A percentile compares a stretch with the other conserved stretches of the same genome.
These are phyloP conservation scores for Aspergillus fumigatus DNA, from an alignment of 2,329 filamentous ascomycete genomes.

Conservation along the genomic window DNA sequence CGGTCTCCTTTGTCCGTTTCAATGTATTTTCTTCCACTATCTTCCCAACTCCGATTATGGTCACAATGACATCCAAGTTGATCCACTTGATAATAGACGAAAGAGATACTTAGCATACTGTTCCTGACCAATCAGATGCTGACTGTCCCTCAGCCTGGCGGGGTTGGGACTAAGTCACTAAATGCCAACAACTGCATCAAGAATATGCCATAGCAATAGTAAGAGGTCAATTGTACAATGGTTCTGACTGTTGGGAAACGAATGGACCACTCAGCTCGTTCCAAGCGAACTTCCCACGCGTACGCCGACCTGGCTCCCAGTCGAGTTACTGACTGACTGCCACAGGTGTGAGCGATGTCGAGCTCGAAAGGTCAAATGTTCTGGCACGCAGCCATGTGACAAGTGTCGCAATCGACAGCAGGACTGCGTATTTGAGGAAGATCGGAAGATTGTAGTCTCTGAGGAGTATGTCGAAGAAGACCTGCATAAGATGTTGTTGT, in stretches of 20 bases:
- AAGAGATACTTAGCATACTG: not conserved
- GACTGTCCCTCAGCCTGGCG: not conserved
- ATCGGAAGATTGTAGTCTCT: constrained; percentile 44
- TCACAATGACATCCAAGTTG: not conserved
- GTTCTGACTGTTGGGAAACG: not conserved
- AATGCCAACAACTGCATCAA: not conserved
- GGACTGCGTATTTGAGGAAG: constrained; percentile 35
- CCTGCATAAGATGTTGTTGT: not conserved
- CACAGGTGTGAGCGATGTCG: constrained; percentile 36
- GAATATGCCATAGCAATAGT: not conserved
- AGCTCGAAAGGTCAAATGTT: constrained; percentile 38
- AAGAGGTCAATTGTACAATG: not conserved
- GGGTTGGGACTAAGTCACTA: not conserved
- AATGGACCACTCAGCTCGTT: constrained; percentile 12
- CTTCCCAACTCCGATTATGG: not conserved
- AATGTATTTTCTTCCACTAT: not conserved
- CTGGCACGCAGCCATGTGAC: constrained; percentile 33
- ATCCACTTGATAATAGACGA: no score
- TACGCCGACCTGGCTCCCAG: constrained; percentile 1
- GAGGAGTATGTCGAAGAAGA: constrained; percentile 27
- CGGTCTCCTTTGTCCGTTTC: no score
- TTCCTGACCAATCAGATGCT: not conserved
- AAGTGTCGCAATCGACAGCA: constrained; percentile 35
- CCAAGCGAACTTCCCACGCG: constrained; percentile 19
- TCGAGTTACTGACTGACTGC: constrained; percentile 1